phyloP scores from a whole-genome alignment of 768 basidiomycete genomes.

The Boletus reticulatus region DNA sequence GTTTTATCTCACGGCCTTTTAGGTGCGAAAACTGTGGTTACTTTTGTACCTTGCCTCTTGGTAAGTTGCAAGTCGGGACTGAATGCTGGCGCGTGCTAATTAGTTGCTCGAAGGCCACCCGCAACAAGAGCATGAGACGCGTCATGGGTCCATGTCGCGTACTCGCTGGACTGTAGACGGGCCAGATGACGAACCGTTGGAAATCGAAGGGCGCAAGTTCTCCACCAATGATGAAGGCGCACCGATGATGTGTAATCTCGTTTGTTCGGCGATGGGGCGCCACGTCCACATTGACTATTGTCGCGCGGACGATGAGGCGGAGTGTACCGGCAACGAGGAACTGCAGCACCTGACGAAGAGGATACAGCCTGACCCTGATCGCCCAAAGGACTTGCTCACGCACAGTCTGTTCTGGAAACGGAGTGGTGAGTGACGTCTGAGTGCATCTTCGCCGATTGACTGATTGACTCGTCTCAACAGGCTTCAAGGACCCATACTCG shows the following conservation, averaged over 20 bases:
- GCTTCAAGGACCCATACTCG: slow-evolving; percentile 66
- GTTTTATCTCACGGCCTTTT: background rate
- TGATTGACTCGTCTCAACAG: slow-evolving; percentile 23
- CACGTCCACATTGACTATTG: slow-evolving; percentile 60
- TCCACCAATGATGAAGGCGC: slow-evolving; percentile 54
- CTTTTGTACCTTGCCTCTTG: slow-evolving; percentile 54
- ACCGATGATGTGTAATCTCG: slow-evolving; percentile 61
- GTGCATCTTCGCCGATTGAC: too few species aligned
- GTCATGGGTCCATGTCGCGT: slow-evolving; percentile 61
- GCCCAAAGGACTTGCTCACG: slow-evolving; percentile 51
- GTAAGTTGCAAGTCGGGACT: slow-evolving; percentile 29
- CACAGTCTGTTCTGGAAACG: slow-evolving; percentile 58
- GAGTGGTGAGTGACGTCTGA: slow-evolving; percentile 38
- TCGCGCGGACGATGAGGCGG: slow-evolving; percentile 35
- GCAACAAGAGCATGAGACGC: slow-evolving; percentile 60
- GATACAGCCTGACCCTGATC: slow-evolving; percentile 45
- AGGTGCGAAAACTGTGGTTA: slow-evolving; percentile 59
- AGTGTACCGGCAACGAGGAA: slow-evolving; percentile 42
- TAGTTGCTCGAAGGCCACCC: slow-evolving; percentile 42
- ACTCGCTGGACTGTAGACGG: slow-evolving; percentile 58
- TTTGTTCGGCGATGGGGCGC: slow-evolving; percentile 56
- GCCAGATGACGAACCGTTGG: slow-evolving; percentile 46
- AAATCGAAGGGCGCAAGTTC: slow-evolving; percentile 56
- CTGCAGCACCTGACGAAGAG: slow-evolving; percentile 43
- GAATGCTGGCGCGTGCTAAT: background rate